phyloP scores from a whole-genome alignment of 2,329 filamentous ascomycete genomes.

The Dryadomyces quercus-mongolicae region DNA sequence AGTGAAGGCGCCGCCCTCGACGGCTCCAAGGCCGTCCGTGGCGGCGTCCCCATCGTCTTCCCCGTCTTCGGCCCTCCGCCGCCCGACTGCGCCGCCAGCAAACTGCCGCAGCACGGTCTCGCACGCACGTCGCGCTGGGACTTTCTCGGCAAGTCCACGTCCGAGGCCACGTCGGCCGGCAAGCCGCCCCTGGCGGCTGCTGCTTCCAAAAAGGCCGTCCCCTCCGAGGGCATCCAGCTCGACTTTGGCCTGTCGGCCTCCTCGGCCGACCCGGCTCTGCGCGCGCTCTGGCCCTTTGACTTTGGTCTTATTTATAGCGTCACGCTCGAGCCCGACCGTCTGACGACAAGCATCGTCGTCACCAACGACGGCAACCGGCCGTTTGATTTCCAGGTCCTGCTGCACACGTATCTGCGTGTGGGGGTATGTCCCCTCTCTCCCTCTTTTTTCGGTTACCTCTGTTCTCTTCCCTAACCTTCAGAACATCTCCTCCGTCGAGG shows the following conservation, averaged over 20 bases:
- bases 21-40: constrained; percentile 78
- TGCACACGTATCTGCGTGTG: constrained; percentile 83
- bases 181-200: neutral
- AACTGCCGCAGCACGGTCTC: constrained; percentile 88
- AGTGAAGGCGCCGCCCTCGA: constrained; percentile 72
- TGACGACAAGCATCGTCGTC: constrained; percentile 75
- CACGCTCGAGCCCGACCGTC: constrained; percentile 59
- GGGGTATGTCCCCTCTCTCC: constrained; percentile 37
- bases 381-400: constrained; percentile 83
- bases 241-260: constrained; percentile 81
- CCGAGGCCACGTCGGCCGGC: constrained; percentile 2
- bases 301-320: constrained; percentile 93
- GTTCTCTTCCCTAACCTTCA: constrained; percentile 23
- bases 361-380: constrained; percentile 73
- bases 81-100: constrained; percentile 61
- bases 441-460: too few relatives aligned
- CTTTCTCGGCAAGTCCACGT: constrained; percentile 65
- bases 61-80: constrained; percentile 78
- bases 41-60: constrained; percentile 86
- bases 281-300: constrained; percentile 68
- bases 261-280: constrained; percentile 56
- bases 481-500: constrained; percentile 64
- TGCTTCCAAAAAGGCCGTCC: neutral
- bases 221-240: constrained; percentile 58
- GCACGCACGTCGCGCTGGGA: constrained; percentile 86